Base-by-base conservation (phyloP, 2,329 filamentous ascomycete genomes). In the Fusarium algeriense region DNA sequence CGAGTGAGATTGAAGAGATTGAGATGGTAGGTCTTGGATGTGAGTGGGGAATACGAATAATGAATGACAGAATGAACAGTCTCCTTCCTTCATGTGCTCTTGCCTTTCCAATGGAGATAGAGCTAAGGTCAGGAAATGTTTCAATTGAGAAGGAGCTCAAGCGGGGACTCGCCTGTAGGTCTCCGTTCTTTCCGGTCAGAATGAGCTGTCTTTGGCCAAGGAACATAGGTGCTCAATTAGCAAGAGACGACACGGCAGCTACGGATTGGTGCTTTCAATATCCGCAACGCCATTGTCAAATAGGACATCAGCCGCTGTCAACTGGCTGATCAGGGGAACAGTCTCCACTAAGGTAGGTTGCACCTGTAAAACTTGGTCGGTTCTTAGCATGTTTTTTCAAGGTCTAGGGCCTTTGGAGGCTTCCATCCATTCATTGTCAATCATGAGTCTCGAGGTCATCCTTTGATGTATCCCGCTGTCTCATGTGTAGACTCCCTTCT, bases 281-380 rank as follows among this genome's bases (percentile, higher is more conserved):
- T 40, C 53, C 35, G 46, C 40, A 50, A 35, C 50, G 43, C 61
- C 60, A 49, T 54, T 28, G 40, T 53, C 46, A 60, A 64, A 60
- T 58, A 54, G 55, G 69, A 71, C 56, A 69, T 55, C 55, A 65
- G 52, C 55, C 64, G 55, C 55, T 68, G 59, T 71, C 55, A 58
- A 72, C 52, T 72, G 56, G 64, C 52, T 69, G 37, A 45, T 57
- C 60, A 66, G 50, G 60, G 53, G 54, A 7, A 26, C 8, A 14
- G 44, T 50, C n/a, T 45, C 43, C 52, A 52, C 56, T 60, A 44
- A 23, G 23, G 23, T 23, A 23, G 23, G 23, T 23, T 5, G 50
- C 49, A 56, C 44, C 56, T 26, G 45, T 69, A 26, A 35, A 48
- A 52, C 28, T 26, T 60, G 32, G 32, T 44, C 40, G 49, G 26